Conservation (phyloP, 768 basidiomycete species). For the Russula griseocarnosa region DNA sequence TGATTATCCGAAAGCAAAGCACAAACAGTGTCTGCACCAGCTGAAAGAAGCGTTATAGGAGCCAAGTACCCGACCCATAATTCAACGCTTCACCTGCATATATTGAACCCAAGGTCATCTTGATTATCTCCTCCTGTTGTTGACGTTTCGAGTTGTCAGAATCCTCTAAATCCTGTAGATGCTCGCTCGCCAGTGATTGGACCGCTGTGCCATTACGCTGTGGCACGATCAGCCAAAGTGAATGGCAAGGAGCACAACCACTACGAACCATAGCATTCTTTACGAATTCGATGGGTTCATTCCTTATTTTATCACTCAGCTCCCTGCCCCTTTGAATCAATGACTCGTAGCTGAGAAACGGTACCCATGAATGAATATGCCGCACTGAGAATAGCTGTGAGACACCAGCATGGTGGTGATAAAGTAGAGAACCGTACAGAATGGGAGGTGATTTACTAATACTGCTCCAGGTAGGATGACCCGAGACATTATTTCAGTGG, state of each 20-base stretch:
- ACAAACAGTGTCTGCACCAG: slow-evolving; percentile 13
- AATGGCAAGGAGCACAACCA: neutral
- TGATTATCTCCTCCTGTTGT: neutral
- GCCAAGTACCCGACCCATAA: neutral
- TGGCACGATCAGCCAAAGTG: neutral
- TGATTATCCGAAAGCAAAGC: neutral
- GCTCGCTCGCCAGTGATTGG: slow-evolving; percentile 10
- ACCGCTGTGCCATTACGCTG: slow-evolving; percentile 13
- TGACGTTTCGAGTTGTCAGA: neutral
- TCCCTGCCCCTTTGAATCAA: neutral
- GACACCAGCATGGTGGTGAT: neutral
- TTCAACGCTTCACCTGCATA: neutral
- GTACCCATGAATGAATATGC: slow-evolving; percentile 16
- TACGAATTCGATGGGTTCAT: neutral
- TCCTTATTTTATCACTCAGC: neutral
- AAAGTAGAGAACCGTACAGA: neutral
- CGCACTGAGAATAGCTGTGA: slow-evolving; percentile 1
- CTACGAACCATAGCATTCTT: slow-evolving; percentile 4
- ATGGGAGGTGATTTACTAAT: slow-evolving; percentile 7
- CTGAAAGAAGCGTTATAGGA: neutral
- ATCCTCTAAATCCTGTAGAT: slow-evolving; percentile 6
- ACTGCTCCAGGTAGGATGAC: slow-evolving; percentile 9
- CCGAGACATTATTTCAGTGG: neutral
- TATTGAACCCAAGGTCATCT: slow-evolving; percentile 1
- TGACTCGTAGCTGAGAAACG: neutral